Evolutionary conservation across 2,329 filamentous ascomycete genomes (phyloP).

Genomic region (Colletotrichum sp.): DNA sequence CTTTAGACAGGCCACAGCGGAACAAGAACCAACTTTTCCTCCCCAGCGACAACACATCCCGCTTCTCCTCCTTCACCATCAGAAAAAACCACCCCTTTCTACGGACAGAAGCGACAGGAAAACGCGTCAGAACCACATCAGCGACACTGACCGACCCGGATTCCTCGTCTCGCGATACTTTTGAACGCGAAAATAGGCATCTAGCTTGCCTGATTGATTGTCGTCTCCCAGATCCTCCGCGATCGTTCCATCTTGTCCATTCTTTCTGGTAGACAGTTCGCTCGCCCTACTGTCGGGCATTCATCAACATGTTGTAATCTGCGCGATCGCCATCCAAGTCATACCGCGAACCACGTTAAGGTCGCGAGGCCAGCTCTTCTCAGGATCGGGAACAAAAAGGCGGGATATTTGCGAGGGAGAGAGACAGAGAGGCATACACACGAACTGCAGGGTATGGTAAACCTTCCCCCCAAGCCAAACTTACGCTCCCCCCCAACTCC

Average conservation of each 20-base stretch:
- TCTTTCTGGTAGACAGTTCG: slow-evolving; percentile 15
- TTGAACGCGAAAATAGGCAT: slow-evolving; percentile 4
- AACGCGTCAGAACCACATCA: slow-evolving; percentile 11
- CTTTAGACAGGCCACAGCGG: slow-evolving; percentile 15
- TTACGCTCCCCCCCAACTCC: not conserved
- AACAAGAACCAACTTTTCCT: slow-evolving; percentile 29
- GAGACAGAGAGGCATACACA: not conserved
- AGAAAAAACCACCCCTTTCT: not conserved
- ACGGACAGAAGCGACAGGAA: slow-evolving; percentile 15
- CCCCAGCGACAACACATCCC: slow-evolving; percentile 7
- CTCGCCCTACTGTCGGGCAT: not conserved
- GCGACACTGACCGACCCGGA: not conserved
- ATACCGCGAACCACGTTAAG: slow-evolving; percentile 19
- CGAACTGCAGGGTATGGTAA: slow-evolving; percentile 22
- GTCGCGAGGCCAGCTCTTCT: slow-evolving; percentile 8
- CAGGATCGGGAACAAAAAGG: not conserved
- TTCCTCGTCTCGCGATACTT: not conserved
- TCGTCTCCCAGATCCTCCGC: not conserved
- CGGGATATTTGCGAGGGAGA: slow-evolving; percentile 1
- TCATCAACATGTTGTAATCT: slow-evolving; percentile 18
- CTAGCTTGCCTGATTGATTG: slow-evolving; percentile 16
- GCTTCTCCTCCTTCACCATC: slow-evolving; percentile 21
- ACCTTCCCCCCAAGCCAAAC: slow-evolving; percentile 16
- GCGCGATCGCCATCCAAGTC: slow-evolving; percentile 10
- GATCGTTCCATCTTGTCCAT: slow-evolving; percentile 12